phyloP scores from a whole-genome alignment of 345 rosid genomes.

The Eucalyptus marginata region DNA sequence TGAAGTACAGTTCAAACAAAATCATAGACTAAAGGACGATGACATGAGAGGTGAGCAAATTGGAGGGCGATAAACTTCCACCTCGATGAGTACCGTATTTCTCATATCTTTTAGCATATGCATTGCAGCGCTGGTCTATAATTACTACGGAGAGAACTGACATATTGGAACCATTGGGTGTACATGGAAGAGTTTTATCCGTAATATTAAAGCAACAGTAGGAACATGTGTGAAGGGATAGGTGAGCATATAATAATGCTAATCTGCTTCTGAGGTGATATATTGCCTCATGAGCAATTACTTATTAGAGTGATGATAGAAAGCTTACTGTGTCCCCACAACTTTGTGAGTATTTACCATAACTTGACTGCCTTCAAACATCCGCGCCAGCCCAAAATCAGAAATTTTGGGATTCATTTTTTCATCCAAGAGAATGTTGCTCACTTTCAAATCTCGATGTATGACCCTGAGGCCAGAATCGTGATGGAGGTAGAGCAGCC shows the following conservation, averaged over 20 bases:
- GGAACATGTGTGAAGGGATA: not conserved
- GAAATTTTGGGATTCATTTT: constrained; percentile 26
- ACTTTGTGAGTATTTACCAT: constrained; percentile 7
- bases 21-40: not conserved
- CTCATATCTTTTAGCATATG: not conserved
- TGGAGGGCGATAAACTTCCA: not conserved
- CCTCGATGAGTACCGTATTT: not conserved
- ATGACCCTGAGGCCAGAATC: constrained; percentile 17
- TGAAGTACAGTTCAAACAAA: too few species aligned
- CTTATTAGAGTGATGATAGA: not conserved
- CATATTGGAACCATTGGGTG: not conserved
- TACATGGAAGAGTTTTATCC: not conserved
- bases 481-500: constrained; percentile 17
- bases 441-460: constrained; percentile 21
- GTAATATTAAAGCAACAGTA: not conserved
- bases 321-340: constrained; percentile 13
- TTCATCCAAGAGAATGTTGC: constrained; percentile 17
- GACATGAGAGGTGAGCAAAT: not conserved
- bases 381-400: constrained; percentile 24
- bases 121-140: not conserved
- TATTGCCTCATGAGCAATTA: not conserved
- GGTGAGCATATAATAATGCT: not conserved
- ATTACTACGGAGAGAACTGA: not conserved
- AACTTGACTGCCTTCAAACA: constrained; percentile 2
- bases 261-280: not conserved